Evolutionary conservation across 139 green algal species (phyloP).

Genomic region (Pseudopediastrum boryanum): DNA sequence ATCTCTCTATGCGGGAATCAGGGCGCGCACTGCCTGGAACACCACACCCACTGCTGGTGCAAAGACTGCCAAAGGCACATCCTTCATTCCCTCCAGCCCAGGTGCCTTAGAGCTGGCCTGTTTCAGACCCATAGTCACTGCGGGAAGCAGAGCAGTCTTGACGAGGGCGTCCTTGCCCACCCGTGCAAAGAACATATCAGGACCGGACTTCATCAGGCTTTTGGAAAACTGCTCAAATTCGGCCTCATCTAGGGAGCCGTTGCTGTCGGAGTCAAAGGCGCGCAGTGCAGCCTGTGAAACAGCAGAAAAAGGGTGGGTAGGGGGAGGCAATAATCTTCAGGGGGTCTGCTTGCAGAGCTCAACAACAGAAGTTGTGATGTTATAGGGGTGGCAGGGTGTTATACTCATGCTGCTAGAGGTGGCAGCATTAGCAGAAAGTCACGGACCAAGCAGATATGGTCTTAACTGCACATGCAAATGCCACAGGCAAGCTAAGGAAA

Average conservation of each 20-base stretch:
- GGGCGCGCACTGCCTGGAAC: constrained; percentile 16
- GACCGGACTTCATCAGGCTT: constrained; percentile 35
- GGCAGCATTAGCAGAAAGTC: no score
- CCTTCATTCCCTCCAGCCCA: constrained; percentile 27
- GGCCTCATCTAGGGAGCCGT: constrained; percentile 8
- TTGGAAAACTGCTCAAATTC: constrained; percentile 39
- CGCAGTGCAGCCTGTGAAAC: constrained; percentile 16
- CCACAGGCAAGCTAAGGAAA: no score
- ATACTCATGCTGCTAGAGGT: no score
- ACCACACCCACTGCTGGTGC: constrained; percentile 22
- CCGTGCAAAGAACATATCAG: constrained; percentile 37
- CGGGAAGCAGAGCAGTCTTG: constrained; percentile 27
- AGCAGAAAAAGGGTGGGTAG: not conserved
- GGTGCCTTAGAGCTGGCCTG: constrained; percentile 1
- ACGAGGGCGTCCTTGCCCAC: constrained; percentile 34
- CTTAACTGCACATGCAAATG: no score
- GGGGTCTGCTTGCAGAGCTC: not conserved
- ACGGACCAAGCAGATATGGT: no score
- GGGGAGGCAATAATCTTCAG: not conserved
- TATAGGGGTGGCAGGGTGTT: not conserved
- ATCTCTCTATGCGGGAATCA: constrained; percentile 26
- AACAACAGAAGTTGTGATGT: not conserved
- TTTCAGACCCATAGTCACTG: constrained; percentile 29
- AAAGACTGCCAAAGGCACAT: constrained; percentile 33
- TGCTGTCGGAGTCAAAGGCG: constrained; percentile 30